Evolutionary conservation across 306 rosid genomes (phyloP).

Genomic region (Rosa persica): DNA sequence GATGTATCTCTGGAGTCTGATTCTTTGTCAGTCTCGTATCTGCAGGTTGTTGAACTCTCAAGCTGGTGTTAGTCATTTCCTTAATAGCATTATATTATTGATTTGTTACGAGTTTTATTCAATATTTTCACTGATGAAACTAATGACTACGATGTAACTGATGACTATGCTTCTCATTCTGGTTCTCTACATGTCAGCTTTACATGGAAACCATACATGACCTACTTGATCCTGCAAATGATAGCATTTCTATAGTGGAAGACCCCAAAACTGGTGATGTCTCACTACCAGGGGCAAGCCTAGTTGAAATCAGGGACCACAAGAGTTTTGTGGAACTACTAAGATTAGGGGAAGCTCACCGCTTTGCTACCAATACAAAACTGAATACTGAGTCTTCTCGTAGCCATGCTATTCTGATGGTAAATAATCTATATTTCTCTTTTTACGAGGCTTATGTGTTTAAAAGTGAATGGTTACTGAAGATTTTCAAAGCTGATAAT

Average conservation of each 20-base stretch:
- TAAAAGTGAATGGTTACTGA: constrained; percentile 28
- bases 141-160: not conserved
- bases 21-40: constrained; percentile 79
- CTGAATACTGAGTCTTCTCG: constrained; percentile 96
- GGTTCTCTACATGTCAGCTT: constrained; percentile 54
- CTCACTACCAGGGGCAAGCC: constrained; percentile 89
- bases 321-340: constrained; percentile 79
- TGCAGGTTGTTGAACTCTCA: constrained; percentile 65
- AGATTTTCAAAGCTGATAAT: constrained; percentile 16
- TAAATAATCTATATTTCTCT: constrained; percentile 29
- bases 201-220: constrained; percentile 98
- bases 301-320: constrained; percentile 84
- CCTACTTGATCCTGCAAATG: constrained; percentile 91
- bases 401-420: constrained; percentile 99
- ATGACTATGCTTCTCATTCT: constrained; percentile 5
- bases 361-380: constrained; percentile 95
- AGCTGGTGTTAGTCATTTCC: constrained; percentile 1
- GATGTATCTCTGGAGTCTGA: constrained; percentile 73
- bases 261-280: constrained; percentile 99
- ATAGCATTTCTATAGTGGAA: constrained; percentile 82
- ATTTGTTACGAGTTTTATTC: not conserved
- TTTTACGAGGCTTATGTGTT: constrained; percentile 25
- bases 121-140: constrained; percentile 17
- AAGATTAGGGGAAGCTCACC: constrained; percentile 92
- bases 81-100: constrained; percentile 14